Evolutionary conservation across 192 early-diverging fungal genomes (phyloP), one percentile per base, ranked within the genome.

Genomic region (Gaertneriomyces semiglobifer): DNA sequence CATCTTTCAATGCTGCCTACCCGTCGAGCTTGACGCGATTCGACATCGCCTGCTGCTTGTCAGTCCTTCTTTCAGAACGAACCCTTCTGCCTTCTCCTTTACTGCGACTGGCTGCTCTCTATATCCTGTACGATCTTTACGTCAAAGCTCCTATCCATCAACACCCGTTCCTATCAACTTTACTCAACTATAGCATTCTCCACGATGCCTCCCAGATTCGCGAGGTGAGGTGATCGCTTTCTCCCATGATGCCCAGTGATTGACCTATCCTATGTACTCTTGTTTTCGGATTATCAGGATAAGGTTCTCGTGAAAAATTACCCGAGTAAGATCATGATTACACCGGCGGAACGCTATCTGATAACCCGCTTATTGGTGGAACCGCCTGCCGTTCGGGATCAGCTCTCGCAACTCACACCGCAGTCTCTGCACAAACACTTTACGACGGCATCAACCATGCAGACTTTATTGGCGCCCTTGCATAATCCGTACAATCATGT

Each of bases 131-230:
- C 19, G 61, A 10, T 41, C 38, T 71, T 6, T 64, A 63, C 56
- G 55, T 14, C 7, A 18, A 53, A 2, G 25, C 44, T 11, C 12
- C 25, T 19, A 11, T 42, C 11, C 6, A 41, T 12, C 16, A 16
- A 18, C 64, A 72, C 45, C 64, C 71, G 42, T 72, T 60, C 44
- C 51, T 67, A 12, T 9, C 63, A 18, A 52, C 56, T 10, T 47
- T 72, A 5, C 43, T 72, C 10, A 40, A 12, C 14, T 66, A 60
- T 62, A 60, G 57, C 16, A 51, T 50, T 50, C 16, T 18, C 48
- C 48, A n/a, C 48, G 48, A 12, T 18, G 18, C 48, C 16, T 18
- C 12, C 48, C 48, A 50, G 2, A n/a, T 50, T 2, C 48, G 48
- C 16, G 48, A n/a, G 48, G 12, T 12, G 18, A 18, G 18, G 48